phyloP scores from a whole-genome alignment of 2,329 filamentous ascomycete species.

The Blastomyces emzantsi region DNA sequence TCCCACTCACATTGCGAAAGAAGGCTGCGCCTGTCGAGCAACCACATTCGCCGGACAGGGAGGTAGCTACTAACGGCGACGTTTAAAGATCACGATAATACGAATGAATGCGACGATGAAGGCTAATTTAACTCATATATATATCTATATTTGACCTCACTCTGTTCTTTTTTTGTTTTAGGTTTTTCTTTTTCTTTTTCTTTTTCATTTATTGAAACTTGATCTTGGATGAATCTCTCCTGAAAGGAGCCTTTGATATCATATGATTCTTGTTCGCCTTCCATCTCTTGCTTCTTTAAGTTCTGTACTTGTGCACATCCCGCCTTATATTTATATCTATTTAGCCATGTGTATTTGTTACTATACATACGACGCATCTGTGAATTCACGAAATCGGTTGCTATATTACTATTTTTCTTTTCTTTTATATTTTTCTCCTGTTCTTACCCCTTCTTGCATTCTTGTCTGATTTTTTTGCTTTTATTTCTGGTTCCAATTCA shows the following conservation, averaged over 20 bases:
- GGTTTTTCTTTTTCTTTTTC: neutral
- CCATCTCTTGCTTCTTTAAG: neutral
- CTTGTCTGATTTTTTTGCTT: neutral
- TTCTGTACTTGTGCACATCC: neutral
- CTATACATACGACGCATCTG: neutral
- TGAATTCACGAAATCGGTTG: neutral
- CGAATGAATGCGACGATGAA: neutral
- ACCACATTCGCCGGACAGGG: slow-evolving; percentile 25
- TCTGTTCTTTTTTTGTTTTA: neutral
- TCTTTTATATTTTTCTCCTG: neutral
- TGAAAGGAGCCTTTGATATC: neutral
- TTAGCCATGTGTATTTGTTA: neutral
- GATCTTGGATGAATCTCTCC: slow-evolving; percentile 1
- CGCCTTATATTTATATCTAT: neutral
- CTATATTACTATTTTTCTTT: neutral
- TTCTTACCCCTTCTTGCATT: neutral
- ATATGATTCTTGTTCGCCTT: neutral
- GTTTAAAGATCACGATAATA: neutral
- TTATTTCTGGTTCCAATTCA: neutral
- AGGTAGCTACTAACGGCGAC: slow-evolving; percentile 5
- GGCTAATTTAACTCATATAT: neutral
- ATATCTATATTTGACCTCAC: neutral
- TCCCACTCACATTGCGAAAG: slow-evolving; percentile 57
- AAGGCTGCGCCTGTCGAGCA: slow-evolving; percentile 26
- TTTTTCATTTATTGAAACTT: neutral